These are phyloP conservation scores for Tricholoma sp. DNA, from an alignment of 768 basidiomycete genomes.

Conservation along the genomic window DNA sequence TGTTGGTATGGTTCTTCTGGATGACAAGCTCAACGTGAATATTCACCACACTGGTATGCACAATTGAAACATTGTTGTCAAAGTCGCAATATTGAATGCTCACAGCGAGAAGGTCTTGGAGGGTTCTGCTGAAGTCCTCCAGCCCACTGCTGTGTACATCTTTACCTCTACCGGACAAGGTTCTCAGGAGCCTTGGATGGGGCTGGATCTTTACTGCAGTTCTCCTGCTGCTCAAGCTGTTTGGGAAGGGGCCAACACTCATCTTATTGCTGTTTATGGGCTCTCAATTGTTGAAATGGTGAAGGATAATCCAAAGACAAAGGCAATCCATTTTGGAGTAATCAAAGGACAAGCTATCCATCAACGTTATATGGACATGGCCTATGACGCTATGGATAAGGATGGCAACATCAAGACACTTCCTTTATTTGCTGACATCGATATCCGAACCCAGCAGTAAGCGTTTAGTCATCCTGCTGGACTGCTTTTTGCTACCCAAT, in stretches of 20 bases:
- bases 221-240: conserved; percentile 94
- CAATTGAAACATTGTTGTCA: conserved; percentile 88
- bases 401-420: conserved; percentile 95
- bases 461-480: no score
- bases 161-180: conserved; percentile 99
- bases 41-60: conserved; percentile 90
- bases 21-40: conserved; percentile 80
- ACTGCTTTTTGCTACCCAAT: no score
- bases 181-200: conserved; percentile 98
- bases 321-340: conserved; percentile 98
- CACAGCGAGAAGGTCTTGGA: conserved; percentile 89
- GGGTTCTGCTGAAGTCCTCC: conserved; percentile 93
- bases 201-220: conserved; percentile 93
- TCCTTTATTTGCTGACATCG: conserved; percentile 94
- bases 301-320: no score
- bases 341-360: conserved; percentile 98
- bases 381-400: conserved; percentile 95
- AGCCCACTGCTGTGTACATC: conserved; percentile 90
- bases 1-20: conserved; percentile 94
- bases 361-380: conserved; percentile 99
- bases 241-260: conserved; percentile 95
- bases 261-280: conserved; percentile 91
- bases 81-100: conserved; percentile 79
- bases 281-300: no score
- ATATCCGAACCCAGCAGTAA: conserved; percentile 90